Percentiles rank a stretch among this genome's conserved stretches.
These are phyloP conservation scores for Clarireedia hainanense DNA, from an alignment of 2,329 filamentous ascomycete genomes.

Conservation along the genomic window DNA sequence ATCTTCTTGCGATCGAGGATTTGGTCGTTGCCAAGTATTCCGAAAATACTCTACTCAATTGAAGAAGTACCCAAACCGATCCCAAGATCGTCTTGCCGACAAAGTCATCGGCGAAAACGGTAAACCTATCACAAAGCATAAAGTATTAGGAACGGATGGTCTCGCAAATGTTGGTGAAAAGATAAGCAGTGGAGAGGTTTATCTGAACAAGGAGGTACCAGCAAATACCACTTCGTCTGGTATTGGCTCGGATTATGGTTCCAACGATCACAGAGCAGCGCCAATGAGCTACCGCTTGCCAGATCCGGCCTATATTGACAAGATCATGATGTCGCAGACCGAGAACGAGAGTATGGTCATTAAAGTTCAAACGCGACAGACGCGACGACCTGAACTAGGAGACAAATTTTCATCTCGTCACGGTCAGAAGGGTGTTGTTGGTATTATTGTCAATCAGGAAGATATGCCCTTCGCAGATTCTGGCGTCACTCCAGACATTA, in stretches of 20 bases:
- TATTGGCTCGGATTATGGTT: conserved; percentile 58
- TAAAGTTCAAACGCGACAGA: conserved; percentile 96
- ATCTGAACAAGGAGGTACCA: conserved; percentile 84
- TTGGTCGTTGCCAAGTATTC: conserved; percentile 96
- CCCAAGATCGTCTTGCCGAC: conserved; percentile 55
- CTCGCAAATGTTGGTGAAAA: conserved; percentile 79
- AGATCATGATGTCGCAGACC: conserved; percentile 86
- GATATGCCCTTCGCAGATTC: conserved; percentile 93
- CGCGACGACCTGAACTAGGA: conserved; percentile 84
- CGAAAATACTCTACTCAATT: conserved; percentile 84
- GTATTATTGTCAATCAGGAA: conserved; percentile 92
- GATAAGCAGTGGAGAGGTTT: conserved; percentile 71
- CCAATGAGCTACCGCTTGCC: conserved; percentile 73
- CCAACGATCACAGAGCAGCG: conserved; percentile 56
- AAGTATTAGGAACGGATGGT: conserved; percentile 74
- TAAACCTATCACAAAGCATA: conserved; percentile 58
- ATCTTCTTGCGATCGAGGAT: conserved; percentile 87
- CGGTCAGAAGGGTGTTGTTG: conserved; percentile 95
- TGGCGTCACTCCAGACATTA: conserved; percentile 92
- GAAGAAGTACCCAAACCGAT: conserved; percentile 83
- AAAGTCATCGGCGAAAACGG: conserved; percentile 48
- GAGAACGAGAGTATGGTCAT: conserved; percentile 80
- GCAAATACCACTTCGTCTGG: conserved; percentile 67
- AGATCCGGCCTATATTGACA: conserved; percentile 86
- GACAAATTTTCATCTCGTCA: conserved; percentile 99